A percentile compares a stretch with the other conserved stretches of the same genome.
Conservation (phyloP, 495 filamentous ascomycete genomes). For the Tuber brumale region DNA sequence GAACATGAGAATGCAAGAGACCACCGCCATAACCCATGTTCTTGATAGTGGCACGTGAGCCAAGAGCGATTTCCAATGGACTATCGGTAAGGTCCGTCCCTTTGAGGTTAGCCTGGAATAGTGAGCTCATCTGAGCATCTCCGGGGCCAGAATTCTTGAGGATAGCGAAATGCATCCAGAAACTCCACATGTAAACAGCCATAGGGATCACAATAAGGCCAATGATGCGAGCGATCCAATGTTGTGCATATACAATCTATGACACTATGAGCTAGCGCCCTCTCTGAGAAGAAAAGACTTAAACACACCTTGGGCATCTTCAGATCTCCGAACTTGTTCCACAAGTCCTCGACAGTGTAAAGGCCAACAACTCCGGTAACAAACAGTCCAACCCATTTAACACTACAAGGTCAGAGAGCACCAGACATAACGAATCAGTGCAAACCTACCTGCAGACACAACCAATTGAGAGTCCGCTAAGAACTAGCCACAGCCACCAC, state of each 20-base stretch:
- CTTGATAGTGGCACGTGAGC: conserved; percentile 87
- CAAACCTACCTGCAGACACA: conserved; percentile 61
- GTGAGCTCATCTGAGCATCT: conserved; percentile 97
- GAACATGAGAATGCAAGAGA: conserved; percentile 93
- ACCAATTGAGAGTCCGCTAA: conserved; percentile 89
- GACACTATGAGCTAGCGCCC: conserved; percentile 8
- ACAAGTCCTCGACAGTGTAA: conserved; percentile 93
- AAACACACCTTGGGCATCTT: conserved; percentile 72
- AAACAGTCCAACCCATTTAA: conserved; percentile 96
- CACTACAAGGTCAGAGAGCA: conserved; percentile 50
- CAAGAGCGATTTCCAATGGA: conserved; percentile 80
- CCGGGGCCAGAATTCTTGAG: conserved; percentile 91
- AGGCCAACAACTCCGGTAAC: conserved; percentile 89
- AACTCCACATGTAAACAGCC: conserved; percentile 87
- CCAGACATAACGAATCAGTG: background rate
- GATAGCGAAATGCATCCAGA: conserved; percentile 86
- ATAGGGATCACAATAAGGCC: conserved; percentile 84
- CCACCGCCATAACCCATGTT: conserved; percentile 99
- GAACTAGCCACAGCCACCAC: conserved; percentile 86
- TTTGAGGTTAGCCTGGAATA: conserved; percentile 92
- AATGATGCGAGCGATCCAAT: conserved; percentile 70
- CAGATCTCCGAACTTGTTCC: conserved; percentile 94
- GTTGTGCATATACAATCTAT: conserved; percentile 59
- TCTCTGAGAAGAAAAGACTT: background rate
- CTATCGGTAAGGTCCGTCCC: conserved; percentile 92